Evolutionary conservation across 2,329 filamentous ascomycete genomes (phyloP), one percentile per base, ranked within the genome.

Genomic region (Fusarium sp.): DNA sequence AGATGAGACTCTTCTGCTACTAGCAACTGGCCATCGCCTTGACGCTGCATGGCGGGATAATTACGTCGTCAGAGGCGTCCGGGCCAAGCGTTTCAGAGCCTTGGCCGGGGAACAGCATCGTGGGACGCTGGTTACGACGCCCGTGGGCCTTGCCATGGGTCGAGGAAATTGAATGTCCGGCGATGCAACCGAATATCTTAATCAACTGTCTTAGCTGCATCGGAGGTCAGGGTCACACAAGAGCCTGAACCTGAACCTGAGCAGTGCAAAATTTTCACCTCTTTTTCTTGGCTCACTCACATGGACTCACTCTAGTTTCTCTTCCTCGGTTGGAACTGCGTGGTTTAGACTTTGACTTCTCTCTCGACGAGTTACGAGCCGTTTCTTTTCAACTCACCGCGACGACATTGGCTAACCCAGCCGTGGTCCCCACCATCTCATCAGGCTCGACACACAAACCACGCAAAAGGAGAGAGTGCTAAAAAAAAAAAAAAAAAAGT

Each of bases 61-160:
- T 71, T 72, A 27, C 61, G 20, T 66, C 61, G 56, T 70, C 60
- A 71, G 57, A 73, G 47, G 60, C 64, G 60, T 50, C 60, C 59
- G 40, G 66, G 61, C 65, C 66, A 70, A 65, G 63, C 56, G 76
- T 78, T 78, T 78, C 76, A 78, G 65, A 72, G 61, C 72, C 75
- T 71, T 71, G 75, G 56, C 27, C 37, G 27, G 63, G 27, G 52
- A 59, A 57, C 62, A 38, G 64, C 63, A 64, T 67, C 69, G 62
- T 76, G 62, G 69, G 62, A 71, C 66, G 29, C 59, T 72, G 68
- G 70, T 68, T 71, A 62, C 63, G 66, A 68, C 66, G 64, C 52
- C 47, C 73, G 62, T 52, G 69, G 62, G 54, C 50, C 69, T 63
- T 59, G 62, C 37, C 62, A 72, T 68, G 68, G 66, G 64, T 62